phyloP scores from a whole-genome alignment of 2,329 filamentous ascomycete species.

The Ascochyta viciae-villosae region DNA sequence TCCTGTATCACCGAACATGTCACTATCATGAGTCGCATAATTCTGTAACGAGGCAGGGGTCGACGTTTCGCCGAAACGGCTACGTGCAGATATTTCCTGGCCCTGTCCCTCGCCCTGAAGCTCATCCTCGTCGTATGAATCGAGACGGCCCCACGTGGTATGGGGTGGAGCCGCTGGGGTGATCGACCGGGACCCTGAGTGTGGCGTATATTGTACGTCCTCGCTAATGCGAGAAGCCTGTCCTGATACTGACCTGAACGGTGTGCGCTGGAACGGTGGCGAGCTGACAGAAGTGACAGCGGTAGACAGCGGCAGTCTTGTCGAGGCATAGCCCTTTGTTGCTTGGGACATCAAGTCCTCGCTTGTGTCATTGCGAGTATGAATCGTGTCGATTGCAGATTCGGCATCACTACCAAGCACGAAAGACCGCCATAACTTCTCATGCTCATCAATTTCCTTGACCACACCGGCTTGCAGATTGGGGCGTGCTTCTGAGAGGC shows the following conservation, averaged over 20 bases:
- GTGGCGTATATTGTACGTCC: constrained; percentile 28
- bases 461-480: background rate
- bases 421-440: constrained; percentile 44
- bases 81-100: constrained; percentile 9
- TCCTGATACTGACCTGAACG: constrained; percentile 23
- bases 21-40: constrained; percentile 31
- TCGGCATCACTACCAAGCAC: constrained; percentile 36
- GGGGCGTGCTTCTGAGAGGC: constrained; percentile 6
- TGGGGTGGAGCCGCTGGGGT: constrained; percentile 20
- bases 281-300: constrained; percentile 30
- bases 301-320: constrained; percentile 25
- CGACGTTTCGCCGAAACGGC: constrained; percentile 22
- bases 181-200: constrained; percentile 24
- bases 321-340: constrained; percentile 20
- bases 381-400: constrained; percentile 6
- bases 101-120: constrained; percentile 13
- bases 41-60: constrained; percentile 35
- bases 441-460: constrained; percentile 24
- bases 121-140: constrained; percentile 10
- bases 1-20: constrained; percentile 23
- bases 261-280: constrained; percentile 16
- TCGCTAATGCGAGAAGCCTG: constrained; percentile 31
- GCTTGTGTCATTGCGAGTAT: constrained; percentile 6
- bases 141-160: constrained; percentile 11
- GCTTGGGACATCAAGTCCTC: constrained; percentile 10